Evolutionary conservation across 2,329 filamentous ascomycete genomes (phyloP), one percentile per base, ranked within the genome.

Genomic region (Colletotrichum paranaense): DNA sequence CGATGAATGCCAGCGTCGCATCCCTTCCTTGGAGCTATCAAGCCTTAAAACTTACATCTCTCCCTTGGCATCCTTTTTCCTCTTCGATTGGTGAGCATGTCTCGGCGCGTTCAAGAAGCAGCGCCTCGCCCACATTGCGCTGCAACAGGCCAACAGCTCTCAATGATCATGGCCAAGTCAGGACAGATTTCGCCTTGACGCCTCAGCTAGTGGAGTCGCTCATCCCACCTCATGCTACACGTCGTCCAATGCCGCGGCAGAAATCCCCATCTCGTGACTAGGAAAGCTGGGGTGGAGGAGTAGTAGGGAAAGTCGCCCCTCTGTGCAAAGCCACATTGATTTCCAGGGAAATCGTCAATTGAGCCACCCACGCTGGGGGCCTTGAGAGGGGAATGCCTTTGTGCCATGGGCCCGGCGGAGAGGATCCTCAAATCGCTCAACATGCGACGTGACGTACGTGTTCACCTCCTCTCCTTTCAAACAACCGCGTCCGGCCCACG

Each of bases 391-490:
- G 42, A 5, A 22, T 49, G 42, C 42, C 42, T 49, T 49, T 19
- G 42, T n/a, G 7, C 42, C 57, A 22, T 22, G 11, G 57, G n/a
- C 14, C 8, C n/a, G 12, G 53, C 5, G 24, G 11, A 46, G 55
- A 63, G 68, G n/a, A 66, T 55, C 55, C 28, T 53, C 53, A 16
- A 49, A 42, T 30, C 30, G 68, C 49, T 71, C 53, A 68, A 72
- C 65, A 58, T 68, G 65, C 59, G 38, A 69, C 69, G n/a, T 72
- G 53, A 63, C 49, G 53, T 64, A 56, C 69, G 58, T 59, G 30
- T 64, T 35, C 69, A 62, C 38, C 38, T 42, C 38, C 38, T 26
- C 28, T 62, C 9, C 26, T 59, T 8, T 30, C 59, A 26, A 28
- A 62, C 59, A 22, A n/a, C 42, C 19, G 16, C 16, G 24, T n/a